Evolutionary conservation across 306 rosid species (phyloP), one percentile per base, ranked within the genome.

Genomic region (Cicer pinnatifidum): DNA sequence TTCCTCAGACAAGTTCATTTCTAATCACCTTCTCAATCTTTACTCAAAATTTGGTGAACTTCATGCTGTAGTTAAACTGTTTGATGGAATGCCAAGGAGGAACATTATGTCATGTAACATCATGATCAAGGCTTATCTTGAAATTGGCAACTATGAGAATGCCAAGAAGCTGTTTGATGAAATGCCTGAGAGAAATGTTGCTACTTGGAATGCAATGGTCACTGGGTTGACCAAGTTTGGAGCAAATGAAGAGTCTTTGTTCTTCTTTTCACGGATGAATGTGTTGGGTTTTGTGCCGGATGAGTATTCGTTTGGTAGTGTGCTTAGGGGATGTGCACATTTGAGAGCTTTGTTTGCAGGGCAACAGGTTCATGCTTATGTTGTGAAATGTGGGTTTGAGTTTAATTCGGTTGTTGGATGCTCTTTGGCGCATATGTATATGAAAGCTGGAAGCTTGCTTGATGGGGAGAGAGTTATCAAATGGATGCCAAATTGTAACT

Each of bases 391-490:
- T 75, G 96, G 94, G 67, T 89, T 89, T 77, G 92, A 81, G 83
- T 63, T 81, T 47, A 84, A 89, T 88, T 72, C 79, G 81, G 90
- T 94, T 39, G 98, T 91, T 48, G 90, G 89, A 33, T 87, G 95
- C 82, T 88, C 95, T 74, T 82, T 94, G 82, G 92, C 96, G 68
- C 97, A 94, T 81, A 89, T 89, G 96, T 94, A 91, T 81, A 94
- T 91, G 92, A 94, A 91, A 78, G 84, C 86, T 6, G 90, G 97
- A 48, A 79, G 87, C 79, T 80, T 94, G 82, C 76, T 43, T 28
- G 97, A 87, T 19, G 97, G 96, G 68, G 92, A 89, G 73, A 81
- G 81, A 46, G 82, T 85, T 51, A 89, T 94, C 60, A 82, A 62
- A 69, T 82, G 76, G 35, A 85, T 94, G 96, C 94, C 94, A 0